A percentile compares a stretch with the other conserved stretches of the same genome.
These are phyloP conservation scores for Scleroderma citrinum DNA, from an alignment of 768 basidiomycete species.

Conservation along the genomic window DNA sequence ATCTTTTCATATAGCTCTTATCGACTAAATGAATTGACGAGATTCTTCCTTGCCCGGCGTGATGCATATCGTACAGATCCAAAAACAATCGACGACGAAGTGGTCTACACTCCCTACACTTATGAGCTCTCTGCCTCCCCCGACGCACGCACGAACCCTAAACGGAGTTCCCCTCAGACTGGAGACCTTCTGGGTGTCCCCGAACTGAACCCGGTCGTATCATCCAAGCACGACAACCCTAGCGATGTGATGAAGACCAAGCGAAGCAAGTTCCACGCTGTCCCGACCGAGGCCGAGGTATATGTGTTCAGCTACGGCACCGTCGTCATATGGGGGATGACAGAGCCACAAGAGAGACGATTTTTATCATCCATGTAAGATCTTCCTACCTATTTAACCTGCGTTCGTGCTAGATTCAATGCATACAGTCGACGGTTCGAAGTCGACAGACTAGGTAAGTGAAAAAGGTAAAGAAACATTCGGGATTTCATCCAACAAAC, in stretches of 20 bases:
- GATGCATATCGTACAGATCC: constrained; percentile 81
- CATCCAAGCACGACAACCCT: constrained; percentile 29
- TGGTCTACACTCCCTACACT: constrained; percentile 88
- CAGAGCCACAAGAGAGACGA: constrained; percentile 84
- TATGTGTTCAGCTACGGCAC: constrained; percentile 94
- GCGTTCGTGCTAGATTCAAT: background rate
- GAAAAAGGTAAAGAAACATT: constrained; percentile 1
- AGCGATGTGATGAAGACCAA: constrained; percentile 38
- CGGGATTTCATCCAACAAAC: background rate
- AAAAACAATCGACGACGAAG: constrained; percentile 88
- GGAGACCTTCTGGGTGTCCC: constrained; percentile 78
- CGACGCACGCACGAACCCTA: constrained; percentile 18
- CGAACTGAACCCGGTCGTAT: constrained; percentile 38
- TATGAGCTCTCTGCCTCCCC: constrained; percentile 50
- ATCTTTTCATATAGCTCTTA: constrained; percentile 57
- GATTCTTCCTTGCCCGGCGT: constrained; percentile 83
- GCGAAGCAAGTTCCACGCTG: constrained; percentile 61
- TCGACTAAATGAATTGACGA: constrained; percentile 79
- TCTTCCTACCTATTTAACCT: background rate
- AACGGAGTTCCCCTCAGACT: constrained; percentile 32
- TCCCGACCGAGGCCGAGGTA: constrained; percentile 74
- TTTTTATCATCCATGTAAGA: constrained; percentile 86
- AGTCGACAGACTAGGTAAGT: constrained; percentile 74
- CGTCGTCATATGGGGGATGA: constrained; percentile 98
- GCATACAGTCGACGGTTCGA: constrained; percentile 82